phyloP scores from a whole-genome alignment of 768 basidiomycete genomes.

The Lactifluus pinguis region DNA sequence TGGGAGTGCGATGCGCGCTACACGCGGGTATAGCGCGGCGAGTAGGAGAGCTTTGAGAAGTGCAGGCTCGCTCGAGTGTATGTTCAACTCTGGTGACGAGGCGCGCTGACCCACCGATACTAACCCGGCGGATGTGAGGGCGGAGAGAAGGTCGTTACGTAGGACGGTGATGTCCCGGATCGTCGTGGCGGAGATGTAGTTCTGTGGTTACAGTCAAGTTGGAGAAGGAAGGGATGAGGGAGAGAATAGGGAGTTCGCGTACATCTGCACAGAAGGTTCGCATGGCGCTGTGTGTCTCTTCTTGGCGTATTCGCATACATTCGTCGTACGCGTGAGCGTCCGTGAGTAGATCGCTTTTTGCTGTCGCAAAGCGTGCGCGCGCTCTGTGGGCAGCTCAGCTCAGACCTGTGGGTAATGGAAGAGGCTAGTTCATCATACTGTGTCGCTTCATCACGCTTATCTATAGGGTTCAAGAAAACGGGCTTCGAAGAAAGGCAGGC shows the following conservation, averaged over 20 bases:
- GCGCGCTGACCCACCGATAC: constrained; percentile 41
- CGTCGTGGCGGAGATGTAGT: constrained; percentile 70
- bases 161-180: constrained; percentile 73
- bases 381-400: constrained; percentile 40
- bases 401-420: not conserved
- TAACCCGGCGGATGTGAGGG: constrained; percentile 65
- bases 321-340: constrained; percentile 70
- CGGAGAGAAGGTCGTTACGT: constrained; percentile 65
- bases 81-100: constrained; percentile 45
- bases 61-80: constrained; percentile 56
- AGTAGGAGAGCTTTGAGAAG: constrained; percentile 79
- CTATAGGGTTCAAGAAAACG: constrained; percentile 72
- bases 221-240: not conserved
- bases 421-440: constrained; percentile 32
- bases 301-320: constrained; percentile 40
- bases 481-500: constrained; percentile 84
- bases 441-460: constrained; percentile 73
- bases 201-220: constrained; percentile 39
- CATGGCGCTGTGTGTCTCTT: constrained; percentile 39
- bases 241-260: constrained; percentile 13
- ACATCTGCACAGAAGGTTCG: constrained; percentile 68
- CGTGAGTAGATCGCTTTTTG: constrained; percentile 78
- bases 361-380: constrained; percentile 55
- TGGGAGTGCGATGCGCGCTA: constrained; percentile 70
- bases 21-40: constrained; percentile 80